Percentiles rank a stretch among this genome's conserved stretches.
These are phyloP conservation scores for Pelargonium australe DNA, from an alignment of 441 rosid genomes.

Conservation along the genomic window DNA sequence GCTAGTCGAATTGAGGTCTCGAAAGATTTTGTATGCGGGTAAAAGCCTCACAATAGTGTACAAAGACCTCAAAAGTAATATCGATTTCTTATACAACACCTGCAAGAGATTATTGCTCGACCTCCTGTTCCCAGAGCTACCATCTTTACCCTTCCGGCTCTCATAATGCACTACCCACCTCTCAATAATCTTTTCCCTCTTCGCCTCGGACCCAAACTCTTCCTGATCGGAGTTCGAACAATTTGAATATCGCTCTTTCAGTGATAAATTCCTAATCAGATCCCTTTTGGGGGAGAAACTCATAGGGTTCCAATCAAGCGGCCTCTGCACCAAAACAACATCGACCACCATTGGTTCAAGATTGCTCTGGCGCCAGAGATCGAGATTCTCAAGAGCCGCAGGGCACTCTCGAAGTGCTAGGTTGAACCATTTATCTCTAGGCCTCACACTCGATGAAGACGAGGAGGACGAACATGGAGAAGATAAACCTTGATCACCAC, in stretches of 20 bases:
- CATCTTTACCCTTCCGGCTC: constrained; percentile 49
- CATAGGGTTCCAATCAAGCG: constrained; percentile 40
- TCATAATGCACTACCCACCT: constrained; percentile 91
- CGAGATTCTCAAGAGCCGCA: constrained; percentile 63
- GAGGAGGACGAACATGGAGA: constrained; percentile 76
- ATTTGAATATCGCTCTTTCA: constrained; percentile 37
- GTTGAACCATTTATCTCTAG: constrained; percentile 90
- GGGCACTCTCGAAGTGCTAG: constrained; percentile 86
- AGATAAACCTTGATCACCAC: constrained; percentile 64
- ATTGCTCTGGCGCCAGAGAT: constrained; percentile 57
- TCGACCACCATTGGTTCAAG: constrained; percentile 78
- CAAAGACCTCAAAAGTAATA: constrained; percentile 75
- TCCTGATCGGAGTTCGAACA: constrained; percentile 66
- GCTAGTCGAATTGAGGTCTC: constrained; percentile 65
- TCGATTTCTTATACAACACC: constrained; percentile 62
- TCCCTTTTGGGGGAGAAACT: constrained; percentile 43
- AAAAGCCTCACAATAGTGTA: constrained; percentile 77
- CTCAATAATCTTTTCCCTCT: constrained; percentile 68
- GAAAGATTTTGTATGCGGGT: constrained; percentile 82
- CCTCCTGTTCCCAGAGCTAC: constrained; percentile 49
- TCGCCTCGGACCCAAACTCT: constrained; percentile 39
- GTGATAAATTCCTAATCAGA: constrained; percentile 41
- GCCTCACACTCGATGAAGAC: constrained; percentile 71
- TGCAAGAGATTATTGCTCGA: constrained; percentile 48
- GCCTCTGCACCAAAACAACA: constrained; percentile 64